Percentiles rank a stretch among this genome's conserved stretches.
phyloP scores from a whole-genome alignment of 345 rosid genomes.

The Eucalyptus fibrosa region DNA sequence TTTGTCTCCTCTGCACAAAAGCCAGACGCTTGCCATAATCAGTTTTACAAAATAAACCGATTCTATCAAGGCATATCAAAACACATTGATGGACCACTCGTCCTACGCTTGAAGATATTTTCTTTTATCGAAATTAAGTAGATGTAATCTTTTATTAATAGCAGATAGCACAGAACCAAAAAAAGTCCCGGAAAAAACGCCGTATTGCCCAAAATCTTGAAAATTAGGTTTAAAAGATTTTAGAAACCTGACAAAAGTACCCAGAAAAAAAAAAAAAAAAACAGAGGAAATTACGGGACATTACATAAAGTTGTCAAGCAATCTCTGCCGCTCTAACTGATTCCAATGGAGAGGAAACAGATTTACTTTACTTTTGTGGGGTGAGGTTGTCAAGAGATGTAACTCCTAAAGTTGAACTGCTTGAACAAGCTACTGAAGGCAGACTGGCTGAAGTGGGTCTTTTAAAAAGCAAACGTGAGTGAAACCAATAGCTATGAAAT shows the following conservation, averaged over 20 bases:
- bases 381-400: background rate
- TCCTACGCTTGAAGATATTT: background rate
- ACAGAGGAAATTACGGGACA: background rate
- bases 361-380: background rate
- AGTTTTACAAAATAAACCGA: background rate
- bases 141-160: background rate
- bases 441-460: background rate
- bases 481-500: background rate
- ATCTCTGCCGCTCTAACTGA: background rate
- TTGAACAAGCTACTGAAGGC: background rate
- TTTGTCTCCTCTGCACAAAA: slow-evolving; percentile 27
- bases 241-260: background rate
- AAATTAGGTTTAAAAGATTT: background rate
- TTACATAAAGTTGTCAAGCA: background rate
- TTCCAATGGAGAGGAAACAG: background rate
- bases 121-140: background rate
- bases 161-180: background rate
- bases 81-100: background rate
- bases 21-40: background rate
- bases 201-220: background rate
- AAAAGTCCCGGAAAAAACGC: background rate
- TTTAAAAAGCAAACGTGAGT: background rate
- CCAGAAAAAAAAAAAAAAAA: background rate
- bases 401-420: background rate
- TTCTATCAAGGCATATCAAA: background rate